Evolutionary conservation across 805 yeast genomes (phyloP).

Genomic region (Saccharomyces jurei): DNA sequence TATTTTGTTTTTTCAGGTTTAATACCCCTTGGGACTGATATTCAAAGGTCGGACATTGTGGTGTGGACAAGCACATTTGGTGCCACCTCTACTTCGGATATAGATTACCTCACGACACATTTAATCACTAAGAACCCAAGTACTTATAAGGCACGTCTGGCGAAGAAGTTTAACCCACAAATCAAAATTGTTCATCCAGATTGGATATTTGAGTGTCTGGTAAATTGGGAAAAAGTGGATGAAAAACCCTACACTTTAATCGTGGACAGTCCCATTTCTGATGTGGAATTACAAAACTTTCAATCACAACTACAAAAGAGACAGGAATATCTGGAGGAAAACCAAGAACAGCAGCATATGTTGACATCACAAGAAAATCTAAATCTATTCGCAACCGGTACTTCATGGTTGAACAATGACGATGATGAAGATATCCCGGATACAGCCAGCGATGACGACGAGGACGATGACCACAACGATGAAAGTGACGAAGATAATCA

Average conservation of each 20-base stretch:
- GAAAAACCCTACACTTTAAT: constrained; percentile 51
- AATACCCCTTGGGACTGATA: constrained; percentile 72
- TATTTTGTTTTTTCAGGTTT: constrained; percentile 78
- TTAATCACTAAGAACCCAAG: constrained; percentile 74
- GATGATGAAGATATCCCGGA: constrained; percentile 26
- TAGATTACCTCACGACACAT: constrained; percentile 72
- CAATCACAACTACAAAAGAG: constrained; percentile 27
- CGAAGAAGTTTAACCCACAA: constrained; percentile 50
- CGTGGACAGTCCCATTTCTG: constrained; percentile 40
- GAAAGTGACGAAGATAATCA: constrained; percentile 6
- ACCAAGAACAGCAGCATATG: constrained; percentile 7
- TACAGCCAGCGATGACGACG: constrained; percentile 23
- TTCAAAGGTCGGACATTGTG: constrained; percentile 76
- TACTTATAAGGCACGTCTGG: constrained; percentile 79
- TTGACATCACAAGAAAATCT: constrained; percentile 10
- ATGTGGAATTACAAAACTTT: constrained; percentile 33
- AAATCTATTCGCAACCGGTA: constrained; percentile 24
- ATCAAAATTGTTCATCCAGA: constrained; percentile 81
- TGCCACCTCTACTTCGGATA: constrained; percentile 68
- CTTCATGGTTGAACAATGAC: constrained; percentile 29
- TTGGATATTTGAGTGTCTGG: constrained; percentile 84
- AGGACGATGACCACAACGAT: constrained; percentile 21
- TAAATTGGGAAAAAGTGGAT: constrained; percentile 64
- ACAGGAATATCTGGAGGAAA: constrained; percentile 20
- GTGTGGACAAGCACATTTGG: constrained; percentile 92